These are phyloP conservation scores for Sordariomycetes sp. DNA, from an alignment of 2,329 filamentous ascomycete genomes.

Conservation along the genomic window DNA sequence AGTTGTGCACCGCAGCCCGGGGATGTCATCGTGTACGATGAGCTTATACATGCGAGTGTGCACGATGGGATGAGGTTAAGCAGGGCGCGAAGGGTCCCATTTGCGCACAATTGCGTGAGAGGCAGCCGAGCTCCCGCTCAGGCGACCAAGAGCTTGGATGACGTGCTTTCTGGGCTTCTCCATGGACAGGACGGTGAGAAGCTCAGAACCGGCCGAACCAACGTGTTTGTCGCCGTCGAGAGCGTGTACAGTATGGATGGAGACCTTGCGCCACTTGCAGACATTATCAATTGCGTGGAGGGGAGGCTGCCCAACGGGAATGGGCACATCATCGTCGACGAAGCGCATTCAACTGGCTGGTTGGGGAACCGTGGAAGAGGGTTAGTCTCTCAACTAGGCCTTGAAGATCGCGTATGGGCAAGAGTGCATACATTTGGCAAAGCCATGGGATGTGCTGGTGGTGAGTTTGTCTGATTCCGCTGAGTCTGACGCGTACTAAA, in stretches of 20 bases:
- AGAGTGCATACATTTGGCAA: constrained; percentile 60
- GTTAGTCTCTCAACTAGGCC: constrained; percentile 44
- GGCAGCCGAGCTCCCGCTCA: background rate
- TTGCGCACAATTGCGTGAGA: constrained; percentile 46
- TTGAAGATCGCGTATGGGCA: constrained; percentile 47
- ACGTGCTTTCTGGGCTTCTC: constrained; percentile 18
- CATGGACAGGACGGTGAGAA: constrained; percentile 18
- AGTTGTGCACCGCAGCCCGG: constrained; percentile 48
- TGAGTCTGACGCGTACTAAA: constrained; percentile 4
- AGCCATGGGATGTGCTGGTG: constrained; percentile 59
- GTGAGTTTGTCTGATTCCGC: constrained; percentile 30
- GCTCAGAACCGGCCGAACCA: constrained; percentile 27
- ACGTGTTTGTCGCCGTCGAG: constrained; percentile 62
- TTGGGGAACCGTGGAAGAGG: constrained; percentile 47
- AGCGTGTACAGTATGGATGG: constrained; percentile 80
- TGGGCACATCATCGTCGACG: constrained; percentile 55
- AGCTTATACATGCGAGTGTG: constrained; percentile 67
- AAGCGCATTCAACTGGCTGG: constrained; percentile 58
- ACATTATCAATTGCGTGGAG: constrained; percentile 51
- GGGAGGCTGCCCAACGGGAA: constrained; percentile 46
- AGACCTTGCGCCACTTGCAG: constrained; percentile 54
- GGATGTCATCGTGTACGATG: constrained; percentile 62
- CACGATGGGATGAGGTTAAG: constrained; percentile 68
- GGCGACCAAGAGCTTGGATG: constrained; percentile 12
- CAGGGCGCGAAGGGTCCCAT: constrained; percentile 35